phyloP scores from a whole-genome alignment of 176 grass and related monocot genomes.

The Echinochloa phyllopogon region DNA sequence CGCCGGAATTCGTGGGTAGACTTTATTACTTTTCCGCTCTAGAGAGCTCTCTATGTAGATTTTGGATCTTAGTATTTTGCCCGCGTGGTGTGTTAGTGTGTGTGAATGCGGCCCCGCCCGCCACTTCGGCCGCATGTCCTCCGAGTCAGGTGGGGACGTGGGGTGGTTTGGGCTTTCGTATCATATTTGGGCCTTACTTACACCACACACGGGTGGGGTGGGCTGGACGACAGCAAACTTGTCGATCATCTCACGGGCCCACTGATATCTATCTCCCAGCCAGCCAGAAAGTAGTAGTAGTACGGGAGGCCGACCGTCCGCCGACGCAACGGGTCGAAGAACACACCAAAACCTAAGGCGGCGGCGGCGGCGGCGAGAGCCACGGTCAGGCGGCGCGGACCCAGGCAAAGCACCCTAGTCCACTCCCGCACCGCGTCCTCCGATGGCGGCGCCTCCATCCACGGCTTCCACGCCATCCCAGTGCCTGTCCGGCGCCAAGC shows the following conservation, averaged over 20 bases:
- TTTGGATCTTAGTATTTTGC: too few species aligned
- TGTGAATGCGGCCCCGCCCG: too few species aligned
- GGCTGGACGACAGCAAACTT: neutral
- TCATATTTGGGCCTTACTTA: neutral
- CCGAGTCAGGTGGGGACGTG: too few species aligned
- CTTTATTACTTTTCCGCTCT: too few species aligned
- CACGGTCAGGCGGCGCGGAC: neutral
- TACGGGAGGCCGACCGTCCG: too few species aligned
- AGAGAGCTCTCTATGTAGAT: too few species aligned
- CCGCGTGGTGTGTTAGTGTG: too few species aligned
- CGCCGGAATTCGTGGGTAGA: too few species aligned
- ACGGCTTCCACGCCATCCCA: slow-evolving; percentile 31
- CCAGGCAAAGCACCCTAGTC: neutral
- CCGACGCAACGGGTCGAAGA: neutral
- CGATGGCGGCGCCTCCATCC: slow-evolving; percentile 31
- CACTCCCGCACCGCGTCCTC: neutral
- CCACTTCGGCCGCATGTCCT: neutral
- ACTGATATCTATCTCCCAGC: neutral
- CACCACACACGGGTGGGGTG: neutral
- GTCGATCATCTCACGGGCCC: neutral
- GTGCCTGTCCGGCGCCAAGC: neutral
- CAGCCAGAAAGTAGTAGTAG: too few species aligned
- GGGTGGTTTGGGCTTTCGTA: neutral
- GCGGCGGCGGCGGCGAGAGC: neutral
- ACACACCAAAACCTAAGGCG: slow-evolving; percentile 35